Conservation (phyloP, 148 eudicot genomes). For the Rhododendron henanense region DNA sequence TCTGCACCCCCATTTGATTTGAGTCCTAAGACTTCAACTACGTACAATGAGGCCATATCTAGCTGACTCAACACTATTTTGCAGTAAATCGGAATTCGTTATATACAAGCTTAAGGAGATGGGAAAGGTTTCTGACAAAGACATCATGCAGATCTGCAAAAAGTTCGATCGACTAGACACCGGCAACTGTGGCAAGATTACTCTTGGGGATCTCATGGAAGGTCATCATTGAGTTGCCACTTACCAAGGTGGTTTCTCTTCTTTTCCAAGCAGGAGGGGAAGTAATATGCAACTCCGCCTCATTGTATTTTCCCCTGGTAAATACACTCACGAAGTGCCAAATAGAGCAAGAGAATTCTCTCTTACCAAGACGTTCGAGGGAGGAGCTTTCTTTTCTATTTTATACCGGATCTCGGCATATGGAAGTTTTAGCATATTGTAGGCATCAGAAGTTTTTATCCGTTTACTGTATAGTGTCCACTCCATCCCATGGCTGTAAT, state of each 20-base stretch:
- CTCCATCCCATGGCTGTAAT: background rate
- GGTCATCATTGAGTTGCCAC: constrained; percentile 29
- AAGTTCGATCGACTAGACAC: constrained; percentile 75
- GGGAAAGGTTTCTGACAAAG: constrained; percentile 88
- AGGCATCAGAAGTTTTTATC: background rate
- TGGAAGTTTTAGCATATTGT: background rate
- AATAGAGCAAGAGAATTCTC: background rate
- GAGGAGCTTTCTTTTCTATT: background rate
- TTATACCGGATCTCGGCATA: background rate
- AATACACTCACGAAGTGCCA: background rate
- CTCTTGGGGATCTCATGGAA: constrained; percentile 74
- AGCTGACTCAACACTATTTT: constrained; percentile 11
- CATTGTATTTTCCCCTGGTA: background rate
- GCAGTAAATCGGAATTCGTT: constrained; percentile 94
- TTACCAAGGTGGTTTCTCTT: background rate
- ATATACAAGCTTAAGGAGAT: constrained; percentile 97
- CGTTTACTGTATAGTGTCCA: background rate
- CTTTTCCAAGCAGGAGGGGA: background rate
- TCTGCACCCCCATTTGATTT: background rate
- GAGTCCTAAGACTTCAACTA: background rate
- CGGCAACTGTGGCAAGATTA: constrained; percentile 86
- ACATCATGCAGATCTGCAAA: constrained; percentile 61
- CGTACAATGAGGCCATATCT: background rate
- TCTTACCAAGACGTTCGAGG: background rate
- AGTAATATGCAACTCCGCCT: background rate